Conservation (phyloP, 2,329 filamentous ascomycete species). For the Pseudopithomyces chartarum region DNA sequence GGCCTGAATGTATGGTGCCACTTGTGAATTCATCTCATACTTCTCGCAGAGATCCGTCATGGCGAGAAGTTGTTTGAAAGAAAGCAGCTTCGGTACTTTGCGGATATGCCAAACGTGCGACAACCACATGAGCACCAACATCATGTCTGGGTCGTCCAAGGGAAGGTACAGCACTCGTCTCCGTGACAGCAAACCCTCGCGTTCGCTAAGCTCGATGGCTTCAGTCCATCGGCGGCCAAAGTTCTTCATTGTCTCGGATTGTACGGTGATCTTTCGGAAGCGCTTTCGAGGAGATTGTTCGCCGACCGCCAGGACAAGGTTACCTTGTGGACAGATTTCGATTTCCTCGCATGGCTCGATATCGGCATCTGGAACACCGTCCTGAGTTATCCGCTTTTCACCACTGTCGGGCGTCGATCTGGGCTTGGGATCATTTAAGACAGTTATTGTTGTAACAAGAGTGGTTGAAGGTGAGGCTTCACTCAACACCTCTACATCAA, state of each 20-base stretch:
- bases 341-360: not conserved
- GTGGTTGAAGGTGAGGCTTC: not conserved
- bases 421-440: not conserved
- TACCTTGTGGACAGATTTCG: not conserved
- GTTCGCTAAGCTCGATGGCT: not conserved
- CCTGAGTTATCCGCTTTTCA: not conserved
- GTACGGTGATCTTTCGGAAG: not conserved
- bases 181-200: not conserved
- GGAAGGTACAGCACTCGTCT: conserved; percentile 6
- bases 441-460: not conserved
- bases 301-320: not conserved
- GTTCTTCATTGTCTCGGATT: not conserved
- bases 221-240: not conserved
- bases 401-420: too few relatives aligned
- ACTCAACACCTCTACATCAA: not conserved
- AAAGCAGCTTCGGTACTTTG: conserved; percentile 29
- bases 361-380: not conserved
- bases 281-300: not conserved
- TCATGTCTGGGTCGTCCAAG: conserved; percentile 37
- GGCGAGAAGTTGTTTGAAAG: conserved; percentile 27
- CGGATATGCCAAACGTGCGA: conserved; percentile 30
- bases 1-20: conserved; percentile 11
- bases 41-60: conserved; percentile 33
- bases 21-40: conserved; percentile 26
- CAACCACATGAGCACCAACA: conserved; percentile 40